Evolutionary conservation across 1,284 basidiomycete genomes (phyloP), one percentile per base, ranked within the genome.

Genomic region (Irpex sp.): DNA sequence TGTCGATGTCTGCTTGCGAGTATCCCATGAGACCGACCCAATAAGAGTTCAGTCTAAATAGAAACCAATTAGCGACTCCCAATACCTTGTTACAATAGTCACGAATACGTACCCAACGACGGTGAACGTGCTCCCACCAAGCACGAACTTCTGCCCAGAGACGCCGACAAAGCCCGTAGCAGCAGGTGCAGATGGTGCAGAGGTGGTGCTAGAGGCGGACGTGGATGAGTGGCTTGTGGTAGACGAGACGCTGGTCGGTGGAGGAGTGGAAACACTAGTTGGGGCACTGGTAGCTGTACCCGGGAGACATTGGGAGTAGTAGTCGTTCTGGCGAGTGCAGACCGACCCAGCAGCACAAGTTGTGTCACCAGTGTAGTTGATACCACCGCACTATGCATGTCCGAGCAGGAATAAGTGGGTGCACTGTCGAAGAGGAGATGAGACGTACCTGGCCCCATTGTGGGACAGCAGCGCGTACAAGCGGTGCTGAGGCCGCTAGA

Each of bases 81-180:
- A n/a, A n/a, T n/a, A n/a, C n/a, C n/a, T n/a, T n/a, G n/a, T 2
- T 19, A 16, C n/a, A 6, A 35, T 10, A 28, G 23, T 4, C 16
- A 37, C 18, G 10, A 3, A 14, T 19, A 59, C 69, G 35, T n/a
- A n/a, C 75, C 83, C 83, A 57, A 81, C 80, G 10, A 82, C 76
- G 33, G 78, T 82, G 67, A 76, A 85, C 9, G 72, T 74, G 16
- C 74, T 66, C 3, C 83, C 82, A 69, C 83, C 80, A 8, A 85
- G 70, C 12, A 71, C 75, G 68, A 85, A 86, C 58, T 76, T 76
- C 33, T 79, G 80, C 2, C 81, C 81, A 5, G 77, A 81, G 4
- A 76, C 77, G 64, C 76, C 78, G 21, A 85, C 81, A 63, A 81
- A 84, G 1, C 82, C 80, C 3, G 77, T 73, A 2, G 64, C 58